phyloP scores from a whole-genome alignment of 768 basidiomycete species.

The Chiua virens region DNA sequence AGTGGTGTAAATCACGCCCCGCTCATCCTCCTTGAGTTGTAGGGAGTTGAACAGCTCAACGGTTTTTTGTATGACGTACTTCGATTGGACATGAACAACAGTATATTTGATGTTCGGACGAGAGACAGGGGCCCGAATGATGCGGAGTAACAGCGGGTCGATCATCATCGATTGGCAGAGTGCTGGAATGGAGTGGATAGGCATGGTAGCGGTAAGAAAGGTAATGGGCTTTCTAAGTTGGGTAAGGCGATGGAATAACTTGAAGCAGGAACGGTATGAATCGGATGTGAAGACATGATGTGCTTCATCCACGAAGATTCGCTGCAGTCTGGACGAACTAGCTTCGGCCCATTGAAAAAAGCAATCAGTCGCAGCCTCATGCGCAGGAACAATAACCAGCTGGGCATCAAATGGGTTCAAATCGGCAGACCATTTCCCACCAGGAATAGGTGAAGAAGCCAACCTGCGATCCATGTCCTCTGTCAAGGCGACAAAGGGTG shows the following conservation, averaged over 20 bases:
- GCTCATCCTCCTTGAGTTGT: not conserved
- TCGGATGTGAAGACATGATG: slow-evolving; percentile 7
- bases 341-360: slow-evolving; percentile 1
- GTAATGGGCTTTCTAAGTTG: slow-evolving; percentile 8
- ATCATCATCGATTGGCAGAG: slow-evolving; percentile 9
- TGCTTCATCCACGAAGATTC: slow-evolving; percentile 8
- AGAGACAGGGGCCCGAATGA: not conserved
- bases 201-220: slow-evolving; percentile 7
- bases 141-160: not conserved
- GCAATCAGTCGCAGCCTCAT: not conserved
- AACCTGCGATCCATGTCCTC: slow-evolving; percentile 4
- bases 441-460: not conserved
- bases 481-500: slow-evolving; percentile 4
- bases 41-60: not conserved
- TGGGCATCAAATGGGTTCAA: not conserved
- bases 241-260: slow-evolving; percentile 5
- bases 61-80: not conserved
- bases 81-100: accelerated
- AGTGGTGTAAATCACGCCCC: slow-evolving; percentile 6
- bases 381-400: slow-evolving; percentile 6
- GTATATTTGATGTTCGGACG: slow-evolving; percentile 3
- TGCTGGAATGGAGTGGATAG: not conserved
- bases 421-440: not conserved
- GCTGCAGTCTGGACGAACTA: not conserved
- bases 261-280: slow-evolving; percentile 8